Evolutionary conservation across 2,329 filamentous ascomycete species (phyloP), one percentile per base, ranked within the genome.

Genomic region (Trichoderma atroviride): DNA sequence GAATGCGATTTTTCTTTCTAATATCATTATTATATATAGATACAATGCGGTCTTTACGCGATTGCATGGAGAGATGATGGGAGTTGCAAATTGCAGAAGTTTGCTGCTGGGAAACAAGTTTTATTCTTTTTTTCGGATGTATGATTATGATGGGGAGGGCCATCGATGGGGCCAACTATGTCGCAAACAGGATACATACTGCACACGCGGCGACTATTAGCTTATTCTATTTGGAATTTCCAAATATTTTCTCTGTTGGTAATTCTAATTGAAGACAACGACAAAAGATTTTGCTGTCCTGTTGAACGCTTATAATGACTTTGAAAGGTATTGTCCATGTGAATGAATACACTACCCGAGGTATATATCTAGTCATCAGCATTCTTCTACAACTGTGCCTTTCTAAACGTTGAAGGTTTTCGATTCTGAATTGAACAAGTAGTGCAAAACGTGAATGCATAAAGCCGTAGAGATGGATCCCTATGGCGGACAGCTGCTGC

Each of bases 111-210:
- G 61, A 31, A 55, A 43, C 63, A 66, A n/a, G 0, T 10, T 43
- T 43, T 43, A 19, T 43, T 43, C 19, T n/a, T 43, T n/a, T 43
- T 29, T 69, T 59, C 43, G 22, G 37, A 37, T 66, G 68, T 58
- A 69, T 69, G 61, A 59, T 69, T 19, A 59, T 27, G 37, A 59
- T 29, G 62, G 40, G 40, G 67, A 43, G 47, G 53, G 53, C 55
- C 29, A 43, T 47, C n/a, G 53, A 55, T 22, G 53, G 37, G 40
- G 57, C 33, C 50, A 35, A 29, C 29, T 27, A 40, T 37, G 58
- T 55, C 52, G 68, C 68, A 33, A 50, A 60, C 68, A 65, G 60
- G 60, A 60, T 69, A 66, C 60, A 60, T 66, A 66, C 60, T 69
- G 57, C 61, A 65, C 59, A 60, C 43, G 19, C 31, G 35, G 27